Base-by-base conservation (phyloP, 140 eudicot species). In the Ambrosia hybrid region DNA sequence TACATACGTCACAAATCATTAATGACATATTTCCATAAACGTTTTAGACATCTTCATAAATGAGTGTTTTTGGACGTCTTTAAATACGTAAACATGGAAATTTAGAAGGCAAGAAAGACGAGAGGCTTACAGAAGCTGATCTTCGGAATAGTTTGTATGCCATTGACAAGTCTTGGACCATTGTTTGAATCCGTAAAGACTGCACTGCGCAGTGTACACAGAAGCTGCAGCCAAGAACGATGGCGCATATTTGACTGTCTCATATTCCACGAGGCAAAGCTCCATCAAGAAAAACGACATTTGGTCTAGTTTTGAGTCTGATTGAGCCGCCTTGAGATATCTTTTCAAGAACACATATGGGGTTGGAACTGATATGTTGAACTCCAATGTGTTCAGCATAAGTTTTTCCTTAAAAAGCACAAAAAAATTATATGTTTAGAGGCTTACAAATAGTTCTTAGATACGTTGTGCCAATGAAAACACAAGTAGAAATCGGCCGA, bases 291-390 rank as follows among this genome's bases (percentile, higher is more conserved):
- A 90, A 72, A 76, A 93, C 3, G 96, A 85, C 51, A 88, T 14
- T 13, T 82, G 88, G 76, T 90, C 97, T 3, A 93, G 87, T 91
- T 86, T 91, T 57, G 48, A 65, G 41, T 95, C 96, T 5, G 87
- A 82, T 79, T 88, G 89, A 49, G 97, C 96, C 51, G 97, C 99
- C 76, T 91, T 91, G 30, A 95, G 96, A 65, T 64, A 95, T 74
- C 99, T 80, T 79, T 78, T 86, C 83, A 95, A 34, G 74, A 95
- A 95, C 65, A 88, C 97, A 70, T 86, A 90, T 5, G 99, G 81
- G 14, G 99, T 94, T 68, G 97, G 97, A 53, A 86, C 76, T 4
- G 99, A 90, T 87, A 94, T 86, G 79, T 94, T 90, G 81, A 86
- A 94, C 70, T 86, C 94, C 57, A 94, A 79, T 51, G 91, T 84